phyloP scores from a whole-genome alignment of 2,329 filamentous ascomycete genomes.

The Botrytis elliptica region DNA sequence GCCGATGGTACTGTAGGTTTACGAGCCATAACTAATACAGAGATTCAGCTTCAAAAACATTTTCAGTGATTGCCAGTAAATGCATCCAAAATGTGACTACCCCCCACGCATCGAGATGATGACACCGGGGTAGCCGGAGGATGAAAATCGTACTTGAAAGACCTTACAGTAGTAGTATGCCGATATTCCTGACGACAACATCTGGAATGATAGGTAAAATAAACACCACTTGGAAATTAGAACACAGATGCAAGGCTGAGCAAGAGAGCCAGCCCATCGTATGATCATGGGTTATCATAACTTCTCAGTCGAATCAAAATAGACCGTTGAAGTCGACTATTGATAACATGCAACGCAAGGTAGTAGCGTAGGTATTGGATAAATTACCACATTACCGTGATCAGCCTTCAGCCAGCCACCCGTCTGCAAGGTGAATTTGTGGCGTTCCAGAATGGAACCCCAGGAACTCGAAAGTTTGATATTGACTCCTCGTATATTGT shows the following conservation, averaged over 20 bases:
- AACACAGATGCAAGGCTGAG: slow-evolving; percentile 4
- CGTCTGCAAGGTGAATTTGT: neutral
- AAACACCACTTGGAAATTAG: neutral
- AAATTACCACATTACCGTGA: neutral
- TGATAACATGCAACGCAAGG: slow-evolving; percentile 4
- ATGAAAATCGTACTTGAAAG: neutral
- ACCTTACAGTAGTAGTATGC: neutral
- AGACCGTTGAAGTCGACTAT: neutral
- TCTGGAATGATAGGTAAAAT: neutral
- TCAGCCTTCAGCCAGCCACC: neutral
- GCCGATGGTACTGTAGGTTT: neutral
- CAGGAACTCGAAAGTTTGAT: neutral
- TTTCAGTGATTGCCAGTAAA: neutral
- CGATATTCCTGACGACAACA: neutral
- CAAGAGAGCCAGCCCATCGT: neutral
- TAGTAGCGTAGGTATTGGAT: neutral
- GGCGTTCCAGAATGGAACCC: neutral
- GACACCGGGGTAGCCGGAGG: neutral
- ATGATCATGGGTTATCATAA: neutral
- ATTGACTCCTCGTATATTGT: neutral
- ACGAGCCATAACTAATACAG: neutral
- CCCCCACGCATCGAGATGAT: neutral
- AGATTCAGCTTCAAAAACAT: neutral
- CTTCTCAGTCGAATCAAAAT: neutral
- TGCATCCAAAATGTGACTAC: neutral